phyloP scores from a whole-genome alignment of 345 rosid genomes.

The thale cress (Arabidopsis thaliana) region TAIR10.1 NC_003074.8:7959001-7959500 shows the following conservation, averaged over 20 bases:
- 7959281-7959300: conserved; percentile 29
- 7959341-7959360: background rate
- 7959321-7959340: conserved; percentile 32
- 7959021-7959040: conserved; percentile 39
- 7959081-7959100: conserved; percentile 16
- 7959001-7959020: conserved; percentile 31
- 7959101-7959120: conserved; percentile 10
- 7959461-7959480: conserved; percentile 74
- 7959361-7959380: background rate
- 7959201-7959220: conserved; percentile 1
- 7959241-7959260: conserved; percentile 35
- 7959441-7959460: conserved; percentile 66
- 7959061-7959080: conserved; percentile 5
- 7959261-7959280: conserved; percentile 43
- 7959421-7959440: conserved; percentile 51
- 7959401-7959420: background rate
- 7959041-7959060: conserved; percentile 33
- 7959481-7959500: conserved; percentile 51
- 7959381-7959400: background rate
- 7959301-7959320: conserved; percentile 36
- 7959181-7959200: conserved; percentile 9
- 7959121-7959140: background rate
- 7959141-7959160: background rate
- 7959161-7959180: background rate
- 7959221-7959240: conserved; percentile 40